phyloP scores from a whole-genome alignment of 441 rosid genomes.

The Capsella rubella region DNA sequence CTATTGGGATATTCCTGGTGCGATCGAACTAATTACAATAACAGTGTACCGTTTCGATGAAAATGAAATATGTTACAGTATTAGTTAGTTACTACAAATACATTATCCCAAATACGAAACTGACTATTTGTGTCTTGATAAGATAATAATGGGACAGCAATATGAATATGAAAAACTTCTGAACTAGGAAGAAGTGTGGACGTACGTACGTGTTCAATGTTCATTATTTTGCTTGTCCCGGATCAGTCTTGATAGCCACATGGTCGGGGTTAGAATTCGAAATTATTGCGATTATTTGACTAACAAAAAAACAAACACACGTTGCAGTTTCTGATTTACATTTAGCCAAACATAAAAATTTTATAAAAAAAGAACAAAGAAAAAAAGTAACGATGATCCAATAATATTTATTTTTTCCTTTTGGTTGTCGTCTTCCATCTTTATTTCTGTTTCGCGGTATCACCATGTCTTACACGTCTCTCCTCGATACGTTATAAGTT shows the following conservation, averaged over 20 bases:
- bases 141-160: background rate
- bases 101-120: background rate
- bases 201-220: too few species aligned
- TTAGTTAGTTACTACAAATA: too few species aligned
- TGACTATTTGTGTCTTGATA: background rate
- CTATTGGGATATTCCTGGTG: slow-evolving; percentile 27
- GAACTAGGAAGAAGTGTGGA: background rate
- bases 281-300: slow-evolving; percentile 38
- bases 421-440: too few species aligned
- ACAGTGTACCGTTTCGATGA: background rate
- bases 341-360: background rate
- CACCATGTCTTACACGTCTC: too few species aligned
- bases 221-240: background rate
- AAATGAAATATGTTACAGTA: background rate
- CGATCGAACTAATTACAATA: background rate
- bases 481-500: too few species aligned
- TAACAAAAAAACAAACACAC: slow-evolving; percentile 25
- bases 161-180: background rate
- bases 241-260: slow-evolving; percentile 30
- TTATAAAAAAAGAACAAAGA: slow-evolving; percentile 7
- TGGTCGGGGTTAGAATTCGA: slow-evolving; percentile 19
- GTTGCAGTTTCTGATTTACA: slow-evolving; percentile 41
- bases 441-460: too few species aligned
- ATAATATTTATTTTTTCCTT: too few species aligned
- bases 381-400: too few species aligned